A percentile compares a stretch with the other conserved stretches of the same genome.
Evolutionary conservation across 2,329 filamentous ascomycete species (phyloP).

Genomic region (Fusarium verticillioides): DNA sequence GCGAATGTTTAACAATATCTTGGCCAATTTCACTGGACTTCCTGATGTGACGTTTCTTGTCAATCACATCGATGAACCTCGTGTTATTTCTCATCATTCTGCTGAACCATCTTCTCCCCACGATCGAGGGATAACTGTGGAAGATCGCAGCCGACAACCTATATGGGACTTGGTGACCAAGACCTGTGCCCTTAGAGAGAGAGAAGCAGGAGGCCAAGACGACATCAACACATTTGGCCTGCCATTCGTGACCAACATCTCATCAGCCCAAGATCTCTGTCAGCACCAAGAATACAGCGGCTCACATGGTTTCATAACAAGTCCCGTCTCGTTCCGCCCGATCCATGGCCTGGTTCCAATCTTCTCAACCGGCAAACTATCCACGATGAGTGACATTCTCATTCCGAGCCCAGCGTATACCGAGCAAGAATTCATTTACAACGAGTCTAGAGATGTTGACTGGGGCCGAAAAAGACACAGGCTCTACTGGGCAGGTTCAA

Average conservation of each 20-base stretch:
- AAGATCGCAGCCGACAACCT: constrained; percentile 41
- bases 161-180: constrained; percentile 49
- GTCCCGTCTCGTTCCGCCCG: constrained; percentile 55
- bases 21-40: constrained; percentile 43
- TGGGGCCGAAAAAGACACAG: constrained; percentile 62
- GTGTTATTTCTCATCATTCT: constrained; percentile 49
- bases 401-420: constrained; percentile 62
- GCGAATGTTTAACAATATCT: constrained; percentile 46
- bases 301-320: constrained; percentile 59
- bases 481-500: constrained; percentile 68
- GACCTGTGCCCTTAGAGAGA: constrained; percentile 34
- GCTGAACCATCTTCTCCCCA: neutral
- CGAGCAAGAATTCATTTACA: constrained; percentile 54
- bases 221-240: constrained; percentile 42
- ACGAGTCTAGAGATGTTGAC: constrained; percentile 51
- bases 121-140: constrained; percentile 6
- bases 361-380: constrained; percentile 56
- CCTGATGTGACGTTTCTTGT: constrained; percentile 56
- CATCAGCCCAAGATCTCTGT: constrained; percentile 53
- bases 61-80: constrained; percentile 61
- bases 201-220: neutral
- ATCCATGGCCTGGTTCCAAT: constrained; percentile 57
- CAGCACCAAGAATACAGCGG: constrained; percentile 55
- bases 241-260: constrained; percentile 51
- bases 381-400: constrained; percentile 62